phyloP scores from a whole-genome alignment of 2,329 filamentous ascomycete genomes.

The Hypoxylon sp. region DNA sequence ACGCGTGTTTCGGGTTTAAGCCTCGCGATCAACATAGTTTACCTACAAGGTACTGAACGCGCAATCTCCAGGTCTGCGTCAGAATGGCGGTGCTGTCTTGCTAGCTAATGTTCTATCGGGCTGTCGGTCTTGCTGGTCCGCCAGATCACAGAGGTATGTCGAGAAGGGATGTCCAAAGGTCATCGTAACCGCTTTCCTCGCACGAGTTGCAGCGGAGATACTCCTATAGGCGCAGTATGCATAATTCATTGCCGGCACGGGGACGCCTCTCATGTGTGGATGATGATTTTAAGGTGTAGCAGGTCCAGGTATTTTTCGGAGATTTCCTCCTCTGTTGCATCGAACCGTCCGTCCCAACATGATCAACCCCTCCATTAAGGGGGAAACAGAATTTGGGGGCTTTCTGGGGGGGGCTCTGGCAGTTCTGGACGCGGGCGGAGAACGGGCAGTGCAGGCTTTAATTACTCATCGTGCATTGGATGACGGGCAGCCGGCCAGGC shows the following conservation, averaged over 20 bases:
- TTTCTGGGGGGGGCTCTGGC: too few species aligned
- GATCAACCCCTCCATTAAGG: slow-evolving; percentile 25
- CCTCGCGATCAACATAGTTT: slow-evolving; percentile 19
- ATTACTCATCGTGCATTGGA: slow-evolving; percentile 26
- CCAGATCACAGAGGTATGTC: neutral
- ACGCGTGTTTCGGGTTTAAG: slow-evolving; percentile 23
- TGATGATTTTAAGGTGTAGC: neutral
- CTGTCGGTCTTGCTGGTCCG: neutral
- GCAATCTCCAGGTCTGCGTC: slow-evolving; percentile 14
- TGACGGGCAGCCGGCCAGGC: neutral
- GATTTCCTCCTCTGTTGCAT: slow-evolving; percentile 20
- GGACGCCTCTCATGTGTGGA: slow-evolving; percentile 18
- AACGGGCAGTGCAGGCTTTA: slow-evolving; percentile 24
- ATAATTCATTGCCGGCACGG: slow-evolving; percentile 8
- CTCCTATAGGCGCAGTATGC: slow-evolving; percentile 2
- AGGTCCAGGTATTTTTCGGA: slow-evolving; percentile 28
- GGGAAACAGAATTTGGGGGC: too few species aligned
- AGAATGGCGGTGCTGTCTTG: slow-evolving; percentile 27
- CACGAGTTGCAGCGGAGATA: neutral
- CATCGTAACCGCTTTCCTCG: too few species aligned
- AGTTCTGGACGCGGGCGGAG: slow-evolving; percentile 6
- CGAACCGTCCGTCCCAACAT: slow-evolving; percentile 11
- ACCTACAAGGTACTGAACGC: slow-evolving; percentile 22
- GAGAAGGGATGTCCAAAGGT: too few species aligned
- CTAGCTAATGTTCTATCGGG: neutral